phyloP scores from a whole-genome alignment of 129 eudicot genomes.

The Arctium lappa region DNA sequence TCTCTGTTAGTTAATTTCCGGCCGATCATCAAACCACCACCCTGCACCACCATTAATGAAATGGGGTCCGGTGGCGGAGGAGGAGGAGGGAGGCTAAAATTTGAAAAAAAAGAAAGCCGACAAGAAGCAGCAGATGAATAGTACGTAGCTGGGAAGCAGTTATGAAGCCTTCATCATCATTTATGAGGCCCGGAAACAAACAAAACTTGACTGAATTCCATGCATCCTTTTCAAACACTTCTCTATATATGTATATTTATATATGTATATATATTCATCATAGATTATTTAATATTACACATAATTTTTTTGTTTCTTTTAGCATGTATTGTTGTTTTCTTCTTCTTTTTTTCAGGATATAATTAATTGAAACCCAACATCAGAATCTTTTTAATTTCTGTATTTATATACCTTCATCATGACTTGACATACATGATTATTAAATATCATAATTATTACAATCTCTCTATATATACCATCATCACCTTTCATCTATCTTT shows the following conservation, averaged over 20 bases:
- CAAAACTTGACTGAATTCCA: conserved; percentile 17
- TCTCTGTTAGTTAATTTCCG: background rate
- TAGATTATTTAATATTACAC: background rate
- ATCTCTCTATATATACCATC: background rate
- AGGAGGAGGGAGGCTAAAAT: background rate
- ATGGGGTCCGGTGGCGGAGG: background rate
- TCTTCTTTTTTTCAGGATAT: background rate
- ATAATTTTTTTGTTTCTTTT: conserved; percentile 20
- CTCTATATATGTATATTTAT: no score
- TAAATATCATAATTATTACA: background rate
- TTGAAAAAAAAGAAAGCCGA: background rate
- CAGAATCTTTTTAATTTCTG: background rate
- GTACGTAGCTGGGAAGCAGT: conserved; percentile 19
- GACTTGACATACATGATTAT: conserved; percentile 1
- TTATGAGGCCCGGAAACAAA: background rate
- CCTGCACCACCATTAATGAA: conserved; percentile 13
- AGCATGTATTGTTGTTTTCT: conserved; percentile 31
- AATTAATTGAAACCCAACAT: conserved; percentile 15
- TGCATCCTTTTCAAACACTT: conserved; percentile 15
- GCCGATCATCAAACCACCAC: background rate
- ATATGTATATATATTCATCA: background rate
- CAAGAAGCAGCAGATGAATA: conserved; percentile 1
- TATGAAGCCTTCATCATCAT: conserved; percentile 22
- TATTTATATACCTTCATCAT: conserved; percentile 10
- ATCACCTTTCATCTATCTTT: background rate